Evolutionary conservation across 129 eudicot genomes (phyloP), one percentile per base, ranked within the genome.

Genomic region (Dittrichia graveolens): DNA sequence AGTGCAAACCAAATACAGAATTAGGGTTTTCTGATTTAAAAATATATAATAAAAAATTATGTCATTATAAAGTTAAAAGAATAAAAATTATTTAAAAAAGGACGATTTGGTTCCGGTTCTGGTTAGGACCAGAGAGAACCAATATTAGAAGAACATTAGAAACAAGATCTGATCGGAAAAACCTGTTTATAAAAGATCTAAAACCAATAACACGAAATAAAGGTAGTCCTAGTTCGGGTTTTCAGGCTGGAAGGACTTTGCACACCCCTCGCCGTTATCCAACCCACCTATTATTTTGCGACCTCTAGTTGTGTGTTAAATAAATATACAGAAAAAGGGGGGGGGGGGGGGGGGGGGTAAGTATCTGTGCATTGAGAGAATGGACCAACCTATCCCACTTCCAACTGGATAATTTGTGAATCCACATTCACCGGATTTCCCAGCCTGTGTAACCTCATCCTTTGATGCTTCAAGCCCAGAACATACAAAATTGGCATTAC

Each of bases 371-470:
- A 54, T 3, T 5, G 8, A 34, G 60, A 61, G 73, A 14, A 7
- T 3, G 60, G 63, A 50, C 38, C 19, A 72, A 85, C 96, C 98
- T 71, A 73, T 69, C 55, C 81, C 98, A 76, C 85, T 82, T 60
- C 84, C 85, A 74, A 66, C 79, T 9, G 66, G 85, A 65, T 75
- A 86, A 31, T 53, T 49, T 40, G 81, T 47, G 71, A 37, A 77
- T 61, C 82, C 92, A 71, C 84, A 79, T 76, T 87, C 95, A 84
- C 77, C 91, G 44, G 82, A 82, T 65, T 87, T 94, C 74, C 81
- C 86, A 35, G 81, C 87, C 75, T 93, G 98, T 60, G 92, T 83
- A 50, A 93, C 91, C 81, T 94, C 98, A 56, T 90, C 96, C 69
- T 86, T 94, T 49, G 95, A 89, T 61, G 78, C 89, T 79, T 94